Percentiles rank a stretch among this genome's conserved stretches.
Conservation (phyloP, 129 eudicot species). For the Lactuca sativa region DNA sequence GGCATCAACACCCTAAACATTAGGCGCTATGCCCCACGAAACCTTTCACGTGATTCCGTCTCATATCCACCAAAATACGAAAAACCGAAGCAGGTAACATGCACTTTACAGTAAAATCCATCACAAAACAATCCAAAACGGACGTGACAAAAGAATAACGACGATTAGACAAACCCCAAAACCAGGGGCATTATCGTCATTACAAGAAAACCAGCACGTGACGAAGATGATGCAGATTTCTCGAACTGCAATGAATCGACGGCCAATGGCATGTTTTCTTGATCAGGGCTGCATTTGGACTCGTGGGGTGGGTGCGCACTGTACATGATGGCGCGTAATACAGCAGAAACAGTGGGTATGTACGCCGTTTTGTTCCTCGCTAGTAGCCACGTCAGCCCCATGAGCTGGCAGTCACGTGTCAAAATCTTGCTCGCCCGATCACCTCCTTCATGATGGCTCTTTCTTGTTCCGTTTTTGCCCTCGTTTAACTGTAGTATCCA, state of each 20-base stretch:
- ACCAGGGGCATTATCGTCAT: constrained; percentile 52
- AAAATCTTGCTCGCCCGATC: constrained; percentile 73
- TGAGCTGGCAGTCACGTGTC: constrained; percentile 84
- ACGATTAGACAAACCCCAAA: constrained; percentile 41
- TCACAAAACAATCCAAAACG: constrained; percentile 9
- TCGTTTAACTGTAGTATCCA: constrained; percentile 53
- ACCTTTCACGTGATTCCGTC: constrained; percentile 68
- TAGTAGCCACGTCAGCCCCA: constrained; percentile 98
- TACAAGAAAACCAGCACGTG: constrained; percentile 5
- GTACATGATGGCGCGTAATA: constrained; percentile 92
- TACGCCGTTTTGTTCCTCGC: constrained; percentile 91
- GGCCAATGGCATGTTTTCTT: constrained; percentile 98
- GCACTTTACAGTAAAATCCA: constrained; percentile 18
- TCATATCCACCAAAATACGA: constrained; percentile 20
- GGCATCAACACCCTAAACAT: constrained; percentile 15
- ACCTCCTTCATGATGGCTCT: constrained; percentile 29
- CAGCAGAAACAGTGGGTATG: constrained; percentile 98
- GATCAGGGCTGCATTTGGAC: constrained; percentile 90
- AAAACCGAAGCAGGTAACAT: constrained; percentile 25
- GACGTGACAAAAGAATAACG: constrained; percentile 12
- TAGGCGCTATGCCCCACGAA: constrained; percentile 38
- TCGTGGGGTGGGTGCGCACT: constrained; percentile 92
- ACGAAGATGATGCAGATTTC: constrained; percentile 44
- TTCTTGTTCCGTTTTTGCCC: constrained; percentile 63
- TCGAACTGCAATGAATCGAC: constrained; percentile 90